Percentiles rank a stretch among this genome's conserved stretches.
Conservation (phyloP, 306 rosid genomes). For the Canavalia ensiformis region DNA sequence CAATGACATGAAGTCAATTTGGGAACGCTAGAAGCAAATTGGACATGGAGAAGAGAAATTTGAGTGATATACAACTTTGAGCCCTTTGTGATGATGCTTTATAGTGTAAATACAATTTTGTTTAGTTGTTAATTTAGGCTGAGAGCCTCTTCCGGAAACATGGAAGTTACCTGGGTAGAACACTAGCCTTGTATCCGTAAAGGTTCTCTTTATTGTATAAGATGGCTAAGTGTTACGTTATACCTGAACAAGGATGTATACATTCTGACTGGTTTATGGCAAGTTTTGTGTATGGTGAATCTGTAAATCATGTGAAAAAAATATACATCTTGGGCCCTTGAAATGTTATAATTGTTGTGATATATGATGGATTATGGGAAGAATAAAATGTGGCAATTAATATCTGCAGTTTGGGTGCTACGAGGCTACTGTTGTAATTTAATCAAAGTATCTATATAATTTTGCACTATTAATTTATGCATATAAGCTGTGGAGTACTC, state of each 20-base stretch:
- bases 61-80: constrained; percentile 16
- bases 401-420: not conserved
- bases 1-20: constrained; percentile 15
- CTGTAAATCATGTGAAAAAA: constrained; percentile 26
- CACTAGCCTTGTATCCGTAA: constrained; percentile 33
- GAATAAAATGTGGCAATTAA: not conserved
- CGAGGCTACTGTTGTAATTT: not conserved
- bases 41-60: constrained; percentile 4
- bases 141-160: constrained; percentile 24
- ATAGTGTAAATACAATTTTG: constrained; percentile 45
- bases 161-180: constrained; percentile 27
- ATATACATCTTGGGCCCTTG: not conserved
- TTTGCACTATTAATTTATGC: not conserved
- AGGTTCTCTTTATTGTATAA: constrained; percentile 22
- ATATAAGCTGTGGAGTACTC: not conserved
- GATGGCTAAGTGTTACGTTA: constrained; percentile 23
- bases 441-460: not conserved
- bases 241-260: constrained; percentile 45
- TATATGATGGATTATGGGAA: not conserved
- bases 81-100: constrained; percentile 16
- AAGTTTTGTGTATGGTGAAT: constrained; percentile 21
- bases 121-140: constrained; percentile 26
- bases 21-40: constrained; percentile 40
- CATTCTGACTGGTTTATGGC: constrained; percentile 9
- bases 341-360: constrained; percentile 7